phyloP scores from a whole-genome alignment of 2,329 filamentous ascomycete species.

The Calonectria ilicicola region DNA sequence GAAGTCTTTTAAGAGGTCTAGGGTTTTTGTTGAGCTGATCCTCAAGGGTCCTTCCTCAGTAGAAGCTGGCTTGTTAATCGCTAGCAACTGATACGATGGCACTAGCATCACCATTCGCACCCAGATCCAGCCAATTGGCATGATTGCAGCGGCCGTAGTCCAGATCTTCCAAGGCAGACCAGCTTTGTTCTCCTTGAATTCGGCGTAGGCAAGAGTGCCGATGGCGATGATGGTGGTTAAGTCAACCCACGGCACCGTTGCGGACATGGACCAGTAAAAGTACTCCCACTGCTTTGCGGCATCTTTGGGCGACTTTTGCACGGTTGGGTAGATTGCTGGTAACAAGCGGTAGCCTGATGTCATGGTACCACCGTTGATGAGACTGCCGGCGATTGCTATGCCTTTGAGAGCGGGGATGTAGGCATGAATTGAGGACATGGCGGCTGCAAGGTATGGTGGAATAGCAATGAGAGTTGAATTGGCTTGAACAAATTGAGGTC shows the following conservation, averaged over 20 bases:
- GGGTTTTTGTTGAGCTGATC: not conserved
- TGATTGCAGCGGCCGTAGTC: not conserved
- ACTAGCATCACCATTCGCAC: not conserved
- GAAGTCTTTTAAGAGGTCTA: slow-evolving; percentile 28
- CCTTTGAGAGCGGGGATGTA: not conserved
- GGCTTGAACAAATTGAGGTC: not conserved
- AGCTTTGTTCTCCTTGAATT: not conserved
- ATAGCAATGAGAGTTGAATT: not conserved
- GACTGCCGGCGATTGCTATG: slow-evolving; percentile 30
- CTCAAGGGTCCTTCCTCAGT: not conserved
- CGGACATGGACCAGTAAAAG: slow-evolving; percentile 34
- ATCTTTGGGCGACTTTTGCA: slow-evolving; percentile 25
- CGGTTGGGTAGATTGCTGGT: slow-evolving; percentile 27
- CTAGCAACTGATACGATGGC: not conserved
- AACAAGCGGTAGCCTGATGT: slow-evolving; percentile 33
- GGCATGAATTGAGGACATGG: not conserved
- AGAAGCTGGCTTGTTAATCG: not conserved
- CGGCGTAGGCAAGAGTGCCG: not conserved
- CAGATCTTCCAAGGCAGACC: not conserved
- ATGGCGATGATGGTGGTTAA: slow-evolving; percentile 29
- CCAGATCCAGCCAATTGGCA: not conserved
- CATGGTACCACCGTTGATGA: slow-evolving; percentile 34
- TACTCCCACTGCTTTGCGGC: slow-evolving; percentile 34
- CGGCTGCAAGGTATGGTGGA: not conserved
- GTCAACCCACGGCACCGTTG: slow-evolving; percentile 29